Evolutionary conservation across 306 rosid species (phyloP), one percentile per base, ranked within the genome.

Genomic region (Fragaria vesca): DNA sequence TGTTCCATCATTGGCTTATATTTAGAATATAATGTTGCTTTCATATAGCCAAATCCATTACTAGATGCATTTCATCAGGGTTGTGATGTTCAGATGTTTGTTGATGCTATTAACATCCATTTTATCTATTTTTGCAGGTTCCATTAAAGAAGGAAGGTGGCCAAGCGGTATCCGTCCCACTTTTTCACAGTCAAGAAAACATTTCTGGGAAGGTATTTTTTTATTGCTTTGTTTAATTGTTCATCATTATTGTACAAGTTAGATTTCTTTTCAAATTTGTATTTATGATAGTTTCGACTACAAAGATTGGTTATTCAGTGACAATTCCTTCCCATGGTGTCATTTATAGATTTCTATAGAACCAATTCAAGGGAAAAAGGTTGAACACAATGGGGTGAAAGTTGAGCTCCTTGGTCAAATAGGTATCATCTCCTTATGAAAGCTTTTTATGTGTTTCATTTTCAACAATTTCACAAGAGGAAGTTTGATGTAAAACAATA

Each of bases 381-480:
- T 95, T 65, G 98, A 95, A 74, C 99, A 95, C 89, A 95, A 95
- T 83, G 99, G 98, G 32, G 87, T 95, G 67, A 93, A 95, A 85
- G 93, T 93, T 55, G 99, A 95, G 90, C 97, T 95, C 65, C 98
- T 95, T 17, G 99, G 99, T 76, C 99, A 95, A 83, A 95, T 95
- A 79, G 99, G 99, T 93, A 73, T 72, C 81, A 81, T 71, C 1
- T 18, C 36, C 70, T 69, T 84, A 51, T 48, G 43, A 50, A 17
- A 63, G 30, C 65, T 76, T 78, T 77, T 4, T 24, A 57, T 81
- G 55, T 69, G 42, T 55, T 52, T 40, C 60, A 32, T 73, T 54
- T 50, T 63, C 34, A 11, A 40, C 36, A 51, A 52, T 48, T 30
- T 70, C 28, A 17, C 9, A 65, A 20, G 12, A 17, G 15, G 47